Evolutionary conservation across 139 green algal species (phyloP).

Genomic region (Pseudopediastrum boryanum): DNA sequence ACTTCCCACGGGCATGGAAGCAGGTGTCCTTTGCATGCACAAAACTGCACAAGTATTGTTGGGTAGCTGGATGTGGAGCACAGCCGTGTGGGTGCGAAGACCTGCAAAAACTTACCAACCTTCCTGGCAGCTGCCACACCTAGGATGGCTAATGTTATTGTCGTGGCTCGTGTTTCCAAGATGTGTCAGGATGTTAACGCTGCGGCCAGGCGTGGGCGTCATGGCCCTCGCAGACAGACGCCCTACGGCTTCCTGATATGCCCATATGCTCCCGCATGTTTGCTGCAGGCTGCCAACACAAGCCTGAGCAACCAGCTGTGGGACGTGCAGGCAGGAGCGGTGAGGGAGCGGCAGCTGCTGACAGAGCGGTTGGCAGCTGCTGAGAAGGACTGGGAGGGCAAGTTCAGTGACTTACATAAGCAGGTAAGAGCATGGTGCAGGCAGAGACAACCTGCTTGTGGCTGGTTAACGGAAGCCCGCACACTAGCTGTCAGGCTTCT

Average conservation of each 20-base stretch:
- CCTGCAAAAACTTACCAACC: not conserved
- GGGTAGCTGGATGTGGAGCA: no score
- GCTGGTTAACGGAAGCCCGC: no score
- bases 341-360: constrained; percentile 25
- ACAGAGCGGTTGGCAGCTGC: constrained; percentile 19
- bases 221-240: no score
- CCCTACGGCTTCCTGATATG: no score
- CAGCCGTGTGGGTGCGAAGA: not conserved
- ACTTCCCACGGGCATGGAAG: no score
- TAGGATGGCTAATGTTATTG: not conserved
- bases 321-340: constrained; percentile 11
- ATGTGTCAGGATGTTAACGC: not conserved
- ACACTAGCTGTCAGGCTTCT: no score
- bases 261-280: constrained; percentile 10
- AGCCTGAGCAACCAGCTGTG: constrained; percentile 16
- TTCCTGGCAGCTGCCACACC: not conserved
- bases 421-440: constrained; percentile 20
- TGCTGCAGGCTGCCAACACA: constrained; percentile 20
- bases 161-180: not conserved
- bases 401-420: constrained; percentile 21
- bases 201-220: not conserved
- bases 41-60: no score
- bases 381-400: constrained; percentile 17
- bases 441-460: no score
- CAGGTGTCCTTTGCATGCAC: no score